Evolutionary conservation across 1,139 yeast species (phyloP).

Genomic region (Geotrichum klebahnii): DNA sequence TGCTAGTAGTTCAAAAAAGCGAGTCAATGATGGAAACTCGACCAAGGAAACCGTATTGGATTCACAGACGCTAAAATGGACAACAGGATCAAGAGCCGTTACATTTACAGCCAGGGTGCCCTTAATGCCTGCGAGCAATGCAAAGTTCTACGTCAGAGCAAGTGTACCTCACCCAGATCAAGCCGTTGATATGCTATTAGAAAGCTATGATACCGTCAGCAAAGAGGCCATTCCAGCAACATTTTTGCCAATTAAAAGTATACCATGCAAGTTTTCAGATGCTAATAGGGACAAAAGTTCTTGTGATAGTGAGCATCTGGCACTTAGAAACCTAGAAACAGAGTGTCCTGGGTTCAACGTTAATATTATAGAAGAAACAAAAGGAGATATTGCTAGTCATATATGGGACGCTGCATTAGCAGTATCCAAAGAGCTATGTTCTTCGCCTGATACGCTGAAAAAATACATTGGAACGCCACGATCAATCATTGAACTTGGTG

Average conservation of each 20-base stretch:
- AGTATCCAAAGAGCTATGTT: constrained; percentile 20
- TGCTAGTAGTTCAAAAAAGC: background rate
- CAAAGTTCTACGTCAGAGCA: constrained; percentile 12
- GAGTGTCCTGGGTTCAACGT: constrained; percentile 18
- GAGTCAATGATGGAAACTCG: background rate
- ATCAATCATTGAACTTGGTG: constrained; percentile 32
- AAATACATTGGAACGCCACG: constrained; percentile 17
- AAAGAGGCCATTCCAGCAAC: constrained; percentile 7
- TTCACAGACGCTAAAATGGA: constrained; percentile 15
- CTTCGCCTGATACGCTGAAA: constrained; percentile 10
- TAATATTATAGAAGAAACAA: constrained; percentile 29
- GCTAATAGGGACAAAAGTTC: constrained; percentile 9
- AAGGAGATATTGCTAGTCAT: constrained; percentile 33
- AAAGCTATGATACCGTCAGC: constrained; percentile 13
- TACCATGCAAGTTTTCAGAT: constrained; percentile 8
- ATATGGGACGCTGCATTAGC: constrained; percentile 32
- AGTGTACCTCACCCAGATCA: constrained; percentile 15
- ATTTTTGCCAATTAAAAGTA: constrained; percentile 14
- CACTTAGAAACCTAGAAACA: constrained; percentile 15
- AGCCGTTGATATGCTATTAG: constrained; percentile 16
- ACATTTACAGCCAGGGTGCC: constrained; percentile 12
- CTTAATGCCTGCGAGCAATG: background rate
- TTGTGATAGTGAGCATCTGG: constrained; percentile 16
- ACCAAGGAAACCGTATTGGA: constrained; percentile 11
- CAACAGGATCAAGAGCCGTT: constrained; percentile 17